Percentiles rank a stretch among this genome's conserved stretches.
These are phyloP conservation scores for Kuraishia ogatae DNA, from an alignment of 805 yeast species.

Conservation along the genomic window DNA sequence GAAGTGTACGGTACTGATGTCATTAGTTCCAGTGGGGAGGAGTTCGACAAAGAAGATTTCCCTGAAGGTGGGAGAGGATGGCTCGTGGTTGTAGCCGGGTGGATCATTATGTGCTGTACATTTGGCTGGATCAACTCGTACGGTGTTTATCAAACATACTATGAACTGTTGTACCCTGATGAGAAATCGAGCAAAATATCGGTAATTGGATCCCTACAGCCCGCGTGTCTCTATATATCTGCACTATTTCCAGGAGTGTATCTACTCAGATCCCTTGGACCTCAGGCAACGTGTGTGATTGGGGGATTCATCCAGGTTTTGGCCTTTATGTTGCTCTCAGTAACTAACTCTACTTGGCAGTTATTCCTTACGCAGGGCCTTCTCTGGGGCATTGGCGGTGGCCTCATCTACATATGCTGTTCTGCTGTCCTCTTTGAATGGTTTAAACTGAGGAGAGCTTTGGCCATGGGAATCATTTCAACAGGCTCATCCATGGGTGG, in stretches of 20 bases:
- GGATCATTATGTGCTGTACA: slow-evolving; percentile 36
- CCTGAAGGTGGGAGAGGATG: slow-evolving; percentile 52
- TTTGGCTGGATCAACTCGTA: slow-evolving; percentile 54
- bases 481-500: slow-evolving; percentile 50
- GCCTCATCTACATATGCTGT: slow-evolving; percentile 33
- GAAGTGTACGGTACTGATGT: neutral
- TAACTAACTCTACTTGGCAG: slow-evolving; percentile 40
- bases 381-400: slow-evolving; percentile 38
- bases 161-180: slow-evolving; percentile 30
- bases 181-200: slow-evolving; percentile 39
- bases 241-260: slow-evolving; percentile 39
- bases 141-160: slow-evolving; percentile 50
- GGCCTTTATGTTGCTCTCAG: slow-evolving; percentile 37
- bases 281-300: slow-evolving; percentile 22
- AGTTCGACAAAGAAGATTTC: slow-evolving; percentile 11
- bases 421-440: slow-evolving; percentile 38
- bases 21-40: neutral
- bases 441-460: slow-evolving; percentile 34
- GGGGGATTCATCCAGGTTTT: slow-evolving; percentile 37
- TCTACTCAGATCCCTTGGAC: slow-evolving; percentile 34
- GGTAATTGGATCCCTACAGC: slow-evolving; percentile 45
- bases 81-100: slow-evolving; percentile 40
- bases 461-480: slow-evolving; percentile 40
- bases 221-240: slow-evolving; percentile 33
- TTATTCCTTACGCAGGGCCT: slow-evolving; percentile 44